phyloP scores from a whole-genome alignment of 1,284 basidiomycete species.

The Trichosporon sp. region DNA sequence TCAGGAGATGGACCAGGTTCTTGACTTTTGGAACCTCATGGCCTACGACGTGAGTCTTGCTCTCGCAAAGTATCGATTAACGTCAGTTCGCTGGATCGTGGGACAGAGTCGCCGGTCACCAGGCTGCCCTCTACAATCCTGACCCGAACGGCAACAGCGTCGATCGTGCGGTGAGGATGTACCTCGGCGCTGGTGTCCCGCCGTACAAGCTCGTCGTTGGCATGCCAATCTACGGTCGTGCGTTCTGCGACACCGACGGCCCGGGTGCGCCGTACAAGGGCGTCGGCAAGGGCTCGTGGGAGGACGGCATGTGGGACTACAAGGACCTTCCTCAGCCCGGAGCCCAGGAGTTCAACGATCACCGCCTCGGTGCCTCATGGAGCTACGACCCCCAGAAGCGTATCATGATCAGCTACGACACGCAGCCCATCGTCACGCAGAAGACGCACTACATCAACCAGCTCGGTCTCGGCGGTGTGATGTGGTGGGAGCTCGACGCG shows the following conservation, averaged over 20 bases:
- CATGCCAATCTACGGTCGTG: slow-evolving; percentile 77
- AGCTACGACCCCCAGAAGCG: slow-evolving; percentile 55
- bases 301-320: slow-evolving; percentile 57
- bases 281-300: slow-evolving; percentile 58
- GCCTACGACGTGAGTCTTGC: slow-evolving; percentile 16
- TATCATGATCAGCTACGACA: slow-evolving; percentile 74
- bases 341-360: slow-evolving; percentile 63
- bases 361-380: slow-evolving; percentile 57
- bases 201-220: slow-evolving; percentile 72
- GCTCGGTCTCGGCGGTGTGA: slow-evolving; percentile 63
- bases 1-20: slow-evolving; percentile 62
- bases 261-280: slow-evolving; percentile 62
- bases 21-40: slow-evolving; percentile 91
- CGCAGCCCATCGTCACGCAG: slow-evolving; percentile 61
- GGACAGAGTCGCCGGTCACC: slow-evolving; percentile 61
- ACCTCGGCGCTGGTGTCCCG: slow-evolving; percentile 61
- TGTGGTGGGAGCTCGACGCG: slow-evolving; percentile 64
- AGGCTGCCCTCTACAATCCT: slow-evolving; percentile 65
- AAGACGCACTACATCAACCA: slow-evolving; percentile 71
- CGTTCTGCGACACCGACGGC: slow-evolving; percentile 72
- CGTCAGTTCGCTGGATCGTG: slow-evolving; percentile 46
- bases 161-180: slow-evolving; percentile 65
- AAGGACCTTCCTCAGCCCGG: slow-evolving; percentile 64
- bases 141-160: slow-evolving; percentile 55
- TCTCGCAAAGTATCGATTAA: not conserved